Base-by-base conservation (phyloP, 495 filamentous ascomycete genomes). In the Aspergillus campestris region DNA sequence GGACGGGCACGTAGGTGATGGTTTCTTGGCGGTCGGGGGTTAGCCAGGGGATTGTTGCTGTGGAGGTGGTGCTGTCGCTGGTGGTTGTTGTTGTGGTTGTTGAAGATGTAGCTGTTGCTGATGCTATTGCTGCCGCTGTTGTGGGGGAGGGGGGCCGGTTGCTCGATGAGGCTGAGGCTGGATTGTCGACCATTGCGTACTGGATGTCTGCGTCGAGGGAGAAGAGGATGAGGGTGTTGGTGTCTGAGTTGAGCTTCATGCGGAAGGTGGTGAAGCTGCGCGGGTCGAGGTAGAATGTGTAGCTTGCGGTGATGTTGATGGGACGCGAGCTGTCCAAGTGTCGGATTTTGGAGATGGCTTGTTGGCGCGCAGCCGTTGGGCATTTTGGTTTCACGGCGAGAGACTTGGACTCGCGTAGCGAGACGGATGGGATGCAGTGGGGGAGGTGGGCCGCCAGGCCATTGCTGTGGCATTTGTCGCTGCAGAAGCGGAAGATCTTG, bases 241-340 rank as follows among this genome's bases (percentile, higher is more conserved):
- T 51, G 9, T 41, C 27, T 3, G 44, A 40, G 28, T 54, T 65
- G 34, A 65, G 50, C 29, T 58, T 59, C 56, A 65, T 60, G 15
- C 61, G 58, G 40, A 65, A 57, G 9, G 61, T 65, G 14, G 59
- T 51, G 40, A 65, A 61, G 46, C 62, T 65, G 32, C 59, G 56
- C 3, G 61, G 56, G 38, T 65, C 61, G 10, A 61, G 57, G 40
- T 57, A 58, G 49, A 60, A 56, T 4, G 56, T 60, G 47, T 55
- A 56, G 41, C 51, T 60, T 10, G 53, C 44, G 15, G 52, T 53
- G 15, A 65, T 48, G 35, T 47, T 51, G 11, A 59, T 42, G 7
- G 42, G 12, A 29, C 51, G 47, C 10, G 12, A 36, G 38, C 44
- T 41, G 34, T 58, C 44, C 42, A 35, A 34, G 31, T 28, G 47